A percentile compares a stretch with the other conserved stretches of the same genome.
Evolutionary conservation across 2,329 filamentous ascomycete species (phyloP).

Genomic region (Xylariaceae sp.): DNA sequence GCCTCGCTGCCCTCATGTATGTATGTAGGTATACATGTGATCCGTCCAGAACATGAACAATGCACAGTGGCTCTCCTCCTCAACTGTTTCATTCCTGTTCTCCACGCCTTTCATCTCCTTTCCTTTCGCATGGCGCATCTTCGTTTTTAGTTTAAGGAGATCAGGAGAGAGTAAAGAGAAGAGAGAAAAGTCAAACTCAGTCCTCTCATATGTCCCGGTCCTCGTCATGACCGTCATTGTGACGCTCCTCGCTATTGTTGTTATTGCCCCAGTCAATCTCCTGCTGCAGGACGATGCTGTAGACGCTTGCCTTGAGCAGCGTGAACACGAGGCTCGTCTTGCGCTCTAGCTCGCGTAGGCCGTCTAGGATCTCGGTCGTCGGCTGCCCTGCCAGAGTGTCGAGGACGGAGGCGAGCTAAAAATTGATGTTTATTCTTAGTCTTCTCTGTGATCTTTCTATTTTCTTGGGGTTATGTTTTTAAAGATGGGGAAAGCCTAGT

Average conservation of each 20-base stretch:
- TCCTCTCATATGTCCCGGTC: background rate
- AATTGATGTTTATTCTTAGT: too few species aligned
- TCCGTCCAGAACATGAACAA: too few species aligned
- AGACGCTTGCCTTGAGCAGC: constrained; percentile 93
- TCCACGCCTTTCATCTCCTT: too few species aligned
- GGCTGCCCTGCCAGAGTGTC: constrained; percentile 63
- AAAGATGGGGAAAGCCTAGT: too few species aligned
- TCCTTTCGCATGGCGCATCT: too few species aligned
- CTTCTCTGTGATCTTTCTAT: too few species aligned
- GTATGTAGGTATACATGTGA: too few species aligned
- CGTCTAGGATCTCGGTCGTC: constrained; percentile 77
- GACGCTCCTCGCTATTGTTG: constrained; percentile 27
- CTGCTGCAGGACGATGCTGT: constrained; percentile 97
- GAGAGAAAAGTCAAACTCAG: background rate
- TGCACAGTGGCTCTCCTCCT: too few species aligned
- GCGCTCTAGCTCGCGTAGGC: constrained; percentile 79
- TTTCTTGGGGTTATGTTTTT: background rate
- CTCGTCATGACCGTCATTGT: background rate
- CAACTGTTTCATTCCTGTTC: too few species aligned
- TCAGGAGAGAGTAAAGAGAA: background rate
- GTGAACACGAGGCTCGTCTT: constrained; percentile 96
- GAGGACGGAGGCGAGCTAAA: constrained; percentile 56
- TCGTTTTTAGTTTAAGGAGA: too few species aligned
- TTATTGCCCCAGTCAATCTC: constrained; percentile 71
- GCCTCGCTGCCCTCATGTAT: too few species aligned